These are phyloP conservation scores for Trichophyton equinum DNA, from an alignment of 2,329 filamentous ascomycete species.

Conservation along the genomic window DNA sequence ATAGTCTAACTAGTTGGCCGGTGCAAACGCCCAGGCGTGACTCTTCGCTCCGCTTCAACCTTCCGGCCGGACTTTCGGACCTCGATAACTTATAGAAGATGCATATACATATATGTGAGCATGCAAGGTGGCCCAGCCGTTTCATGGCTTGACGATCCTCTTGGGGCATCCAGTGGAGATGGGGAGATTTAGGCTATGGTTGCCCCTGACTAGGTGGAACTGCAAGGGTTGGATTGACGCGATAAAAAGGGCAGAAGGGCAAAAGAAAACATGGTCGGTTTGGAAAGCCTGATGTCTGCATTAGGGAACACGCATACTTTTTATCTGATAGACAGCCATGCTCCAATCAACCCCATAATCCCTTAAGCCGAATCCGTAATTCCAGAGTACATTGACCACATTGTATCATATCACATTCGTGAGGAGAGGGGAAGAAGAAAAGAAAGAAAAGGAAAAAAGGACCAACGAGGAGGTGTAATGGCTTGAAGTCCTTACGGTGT, in stretches of 20 bases:
- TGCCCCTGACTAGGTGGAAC: background rate
- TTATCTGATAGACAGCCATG: background rate
- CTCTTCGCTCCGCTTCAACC: background rate
- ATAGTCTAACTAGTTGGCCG: background rate
- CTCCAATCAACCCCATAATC: background rate
- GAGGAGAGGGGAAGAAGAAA: background rate
- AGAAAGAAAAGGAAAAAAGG: background rate
- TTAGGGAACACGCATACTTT: background rate
- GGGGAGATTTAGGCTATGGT: background rate
- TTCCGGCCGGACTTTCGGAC: background rate
- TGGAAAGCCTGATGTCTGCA: background rate
- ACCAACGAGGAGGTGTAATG: background rate
- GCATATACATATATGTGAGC: background rate
- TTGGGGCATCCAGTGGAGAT: background rate
- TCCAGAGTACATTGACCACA: background rate
- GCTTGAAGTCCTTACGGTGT: background rate
- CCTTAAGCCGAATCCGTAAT: background rate
- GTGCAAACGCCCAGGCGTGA: background rate
- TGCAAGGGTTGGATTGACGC: background rate
- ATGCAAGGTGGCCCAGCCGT: background rate
- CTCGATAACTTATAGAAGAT: background rate
- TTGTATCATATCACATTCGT: slow-evolving; percentile 2
- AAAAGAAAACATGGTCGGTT: background rate
- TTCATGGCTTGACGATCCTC: slow-evolving; percentile 1
- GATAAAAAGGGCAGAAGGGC: background rate